Percentiles rank a stretch among this genome's conserved stretches.
Evolutionary conservation across 306 rosid species (phyloP).

Genomic region (Lathyrus sativus): DNA sequence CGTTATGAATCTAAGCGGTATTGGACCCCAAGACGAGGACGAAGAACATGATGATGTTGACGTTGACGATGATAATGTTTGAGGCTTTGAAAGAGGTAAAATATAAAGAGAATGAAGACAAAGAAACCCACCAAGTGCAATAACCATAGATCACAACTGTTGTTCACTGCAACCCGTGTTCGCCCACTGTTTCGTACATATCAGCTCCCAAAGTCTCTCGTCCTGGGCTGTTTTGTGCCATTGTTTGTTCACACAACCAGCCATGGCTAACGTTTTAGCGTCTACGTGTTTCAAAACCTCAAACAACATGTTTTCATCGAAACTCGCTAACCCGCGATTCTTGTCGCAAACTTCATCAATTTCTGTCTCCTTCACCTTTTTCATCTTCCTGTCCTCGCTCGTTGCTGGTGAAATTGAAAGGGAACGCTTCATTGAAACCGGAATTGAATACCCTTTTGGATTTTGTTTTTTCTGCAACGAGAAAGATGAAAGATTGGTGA

Average conservation of each 20-base stretch:
- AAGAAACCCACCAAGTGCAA: constrained; percentile 96
- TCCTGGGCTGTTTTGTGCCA: constrained; percentile 91
- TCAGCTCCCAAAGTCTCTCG: constrained; percentile 99
- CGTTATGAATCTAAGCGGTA: too few relatives aligned
- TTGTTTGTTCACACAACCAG: constrained; percentile 84
- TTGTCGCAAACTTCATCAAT: constrained; percentile 15
- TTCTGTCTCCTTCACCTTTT: constrained; percentile 50
- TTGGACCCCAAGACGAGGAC: constrained; percentile 41
- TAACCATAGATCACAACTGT: constrained; percentile 91
- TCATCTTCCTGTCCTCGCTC: constrained; percentile 54
- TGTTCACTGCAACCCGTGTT: constrained; percentile 84
- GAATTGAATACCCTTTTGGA: not conserved
- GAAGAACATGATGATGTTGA: constrained; percentile 17
- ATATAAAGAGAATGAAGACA: constrained; percentile 79
- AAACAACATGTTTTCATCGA: constrained; percentile 80
- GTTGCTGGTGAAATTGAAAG: constrained; percentile 20
- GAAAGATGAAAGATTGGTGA: constrained; percentile 12
- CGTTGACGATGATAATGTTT: constrained; percentile 18
- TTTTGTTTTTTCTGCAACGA: not conserved
- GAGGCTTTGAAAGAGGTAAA: constrained; percentile 69
- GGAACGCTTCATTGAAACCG: constrained; percentile 63
- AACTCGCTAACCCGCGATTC: constrained; percentile 43
- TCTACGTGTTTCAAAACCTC: constrained; percentile 94
- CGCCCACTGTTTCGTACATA: constrained; percentile 89
- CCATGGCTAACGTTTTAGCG: constrained; percentile 68